phyloP scores from a whole-genome alignment of 148 eudicot species.

The Rhododendron henanense region DNA sequence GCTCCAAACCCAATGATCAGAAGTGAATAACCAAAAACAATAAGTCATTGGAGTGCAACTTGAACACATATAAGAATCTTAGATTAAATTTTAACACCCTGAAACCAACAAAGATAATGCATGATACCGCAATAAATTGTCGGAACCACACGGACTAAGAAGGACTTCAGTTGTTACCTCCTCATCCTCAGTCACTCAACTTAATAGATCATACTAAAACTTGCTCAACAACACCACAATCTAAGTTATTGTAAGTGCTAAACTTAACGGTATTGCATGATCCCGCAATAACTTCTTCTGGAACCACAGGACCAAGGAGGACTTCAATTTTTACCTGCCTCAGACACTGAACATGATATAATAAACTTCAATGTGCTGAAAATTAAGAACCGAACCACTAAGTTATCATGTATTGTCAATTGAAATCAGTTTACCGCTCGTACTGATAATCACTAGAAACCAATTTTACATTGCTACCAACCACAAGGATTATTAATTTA shows the following conservation, averaged over 20 bases:
- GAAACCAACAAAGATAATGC: background rate
- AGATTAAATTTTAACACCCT: background rate
- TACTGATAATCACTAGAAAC: background rate
- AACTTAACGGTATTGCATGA: background rate
- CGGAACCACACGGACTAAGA: constrained; percentile 74
- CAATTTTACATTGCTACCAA: background rate
- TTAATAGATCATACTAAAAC: constrained; percentile 57
- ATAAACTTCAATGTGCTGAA: constrained; percentile 66
- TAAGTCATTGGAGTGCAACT: background rate
- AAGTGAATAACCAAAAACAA: background rate
- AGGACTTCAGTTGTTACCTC: constrained; percentile 64
- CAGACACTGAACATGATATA: constrained; percentile 54
- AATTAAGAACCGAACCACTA: background rate
- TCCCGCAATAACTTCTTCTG: constrained; percentile 45
- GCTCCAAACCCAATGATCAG: constrained; percentile 55
- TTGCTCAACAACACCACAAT: constrained; percentile 30
- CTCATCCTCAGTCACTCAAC: constrained; percentile 51
- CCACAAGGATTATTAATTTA: background rate
- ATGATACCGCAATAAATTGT: constrained; percentile 39
- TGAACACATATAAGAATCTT: constrained; percentile 5
- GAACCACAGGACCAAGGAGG: constrained; percentile 80
- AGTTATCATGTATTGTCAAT: background rate
- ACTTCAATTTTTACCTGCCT: constrained; percentile 73
- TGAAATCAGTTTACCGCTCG: background rate
- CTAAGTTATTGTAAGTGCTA: background rate